Base-by-base conservation (phyloP, 495 filamentous ascomycete species). In the Podospora tetraspora region DNA sequence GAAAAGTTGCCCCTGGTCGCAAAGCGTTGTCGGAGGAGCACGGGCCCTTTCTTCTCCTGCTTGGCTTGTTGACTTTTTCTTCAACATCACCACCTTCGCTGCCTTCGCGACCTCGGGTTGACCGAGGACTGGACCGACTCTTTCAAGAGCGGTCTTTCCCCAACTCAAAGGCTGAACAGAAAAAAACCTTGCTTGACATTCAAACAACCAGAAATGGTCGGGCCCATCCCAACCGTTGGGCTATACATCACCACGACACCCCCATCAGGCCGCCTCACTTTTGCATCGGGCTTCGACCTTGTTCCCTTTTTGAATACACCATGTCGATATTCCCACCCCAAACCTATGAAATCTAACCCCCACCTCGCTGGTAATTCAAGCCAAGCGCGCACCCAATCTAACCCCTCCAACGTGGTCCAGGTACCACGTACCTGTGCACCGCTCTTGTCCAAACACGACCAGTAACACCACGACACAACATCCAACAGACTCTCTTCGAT, bases 181-280 rank as follows among this genome's bases (percentile, higher is more conserved):
- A n/a, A n/a, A n/a, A n/a, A n/a, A n/a, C n/a, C n/a, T n/a, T n/a
- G n/a, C n/a, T n/a, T n/a, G n/a, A n/a, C n/a, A n/a, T n/a, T n/a
- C 1, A 25, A 25, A 25, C 25, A 25, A 25, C 25, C 25, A 25
- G 25, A 58, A 27, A 27, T 24, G 11, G 63, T 32, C 23, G 23
- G 58, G 59, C 62, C n/a, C 43, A 16, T 52, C 19, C 27, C 43
- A 52, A 21, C 56, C 69, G 69, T 63, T 66, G 63, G 61, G 58
- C 63, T 32, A 30, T 1, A 7, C 57, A 59, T 29, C 25, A 37
- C 10, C 30, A n/a, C 22, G n/a, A 24, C 5, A 16, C 30, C 61
- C 29, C 29, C 58, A 60, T 69, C 71, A 71, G 71, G 71, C 59
- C 61, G 71, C 71, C 71, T 71, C 59, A 64, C 59, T 73, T 73